Evolutionary conservation across 768 basidiomycete genomes (phyloP).

Genomic region (Tylopilus sp.): DNA sequence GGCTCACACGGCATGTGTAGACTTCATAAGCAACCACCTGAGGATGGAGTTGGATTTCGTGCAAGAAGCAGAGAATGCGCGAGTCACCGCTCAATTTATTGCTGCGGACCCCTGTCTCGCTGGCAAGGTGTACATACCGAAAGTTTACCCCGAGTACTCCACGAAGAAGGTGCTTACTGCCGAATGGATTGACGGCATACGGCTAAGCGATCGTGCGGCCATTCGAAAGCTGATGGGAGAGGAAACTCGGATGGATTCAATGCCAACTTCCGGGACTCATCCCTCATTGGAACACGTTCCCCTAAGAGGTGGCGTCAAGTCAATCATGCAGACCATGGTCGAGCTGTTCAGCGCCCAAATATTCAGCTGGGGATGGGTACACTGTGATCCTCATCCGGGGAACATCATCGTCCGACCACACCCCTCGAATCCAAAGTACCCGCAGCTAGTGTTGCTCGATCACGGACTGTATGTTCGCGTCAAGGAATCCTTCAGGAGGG

Average conservation of each 20-base stretch:
- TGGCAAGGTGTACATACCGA: conserved; percentile 75
- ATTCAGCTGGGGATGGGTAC: conserved; percentile 89
- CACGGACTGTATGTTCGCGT: conserved; percentile 87
- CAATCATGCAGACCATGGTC: conserved; percentile 83
- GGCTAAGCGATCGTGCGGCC: conserved; percentile 60
- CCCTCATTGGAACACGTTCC: conserved; percentile 18
- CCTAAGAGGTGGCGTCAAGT: conserved; percentile 57
- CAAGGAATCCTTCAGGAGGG: conserved; percentile 58
- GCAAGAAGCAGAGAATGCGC: conserved; percentile 76
- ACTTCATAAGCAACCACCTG: conserved; percentile 79
- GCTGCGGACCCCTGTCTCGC: conserved; percentile 66
- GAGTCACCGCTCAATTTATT: conserved; percentile 63
- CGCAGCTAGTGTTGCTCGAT: conserved; percentile 82
- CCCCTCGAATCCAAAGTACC: conserved; percentile 23
- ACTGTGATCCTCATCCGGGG: conserved; percentile 75
- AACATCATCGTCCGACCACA: conserved; percentile 70
- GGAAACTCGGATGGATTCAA: conserved; percentile 13
- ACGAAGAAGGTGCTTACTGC: conserved; percentile 79
- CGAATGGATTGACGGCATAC: conserved; percentile 81
- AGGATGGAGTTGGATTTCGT: conserved; percentile 80
- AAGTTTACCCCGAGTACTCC: conserved; percentile 65
- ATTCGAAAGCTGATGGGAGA: conserved; percentile 61
- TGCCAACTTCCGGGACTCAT: not conserved
- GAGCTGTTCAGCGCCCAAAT: conserved; percentile 87
- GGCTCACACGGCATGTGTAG: conserved; percentile 30